These are phyloP conservation scores for Strobilomyces confusus DNA, from an alignment of 768 basidiomycete species.

Conservation along the genomic window DNA sequence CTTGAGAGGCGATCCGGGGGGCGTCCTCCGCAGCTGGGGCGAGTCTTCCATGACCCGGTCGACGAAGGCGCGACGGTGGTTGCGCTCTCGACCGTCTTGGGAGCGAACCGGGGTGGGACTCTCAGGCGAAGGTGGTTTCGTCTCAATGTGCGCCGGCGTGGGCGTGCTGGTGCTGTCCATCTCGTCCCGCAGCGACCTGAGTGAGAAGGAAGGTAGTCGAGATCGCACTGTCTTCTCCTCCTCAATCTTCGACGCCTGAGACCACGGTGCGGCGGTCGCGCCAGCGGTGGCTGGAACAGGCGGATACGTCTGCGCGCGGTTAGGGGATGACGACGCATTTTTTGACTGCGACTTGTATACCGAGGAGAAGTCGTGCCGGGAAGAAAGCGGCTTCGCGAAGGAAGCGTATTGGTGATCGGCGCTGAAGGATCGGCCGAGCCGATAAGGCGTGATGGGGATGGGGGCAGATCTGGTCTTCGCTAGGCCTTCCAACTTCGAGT, in stretches of 20 bases:
- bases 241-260: conserved; percentile 4
- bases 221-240: not conserved
- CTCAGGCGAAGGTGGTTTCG: not conserved
- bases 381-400: conserved; percentile 39
- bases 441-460: conserved; percentile 9
- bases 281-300: conserved; percentile 36
- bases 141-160: conserved; percentile 9
- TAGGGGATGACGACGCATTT: conserved; percentile 1
- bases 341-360: conserved; percentile 42
- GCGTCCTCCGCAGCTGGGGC: conserved; percentile 41
- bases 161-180: conserved; percentile 9
- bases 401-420: conserved; percentile 20
- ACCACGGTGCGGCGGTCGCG: conserved; percentile 40
- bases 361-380: conserved; percentile 55
- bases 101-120: conserved; percentile 10
- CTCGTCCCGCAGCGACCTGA: conserved; percentile 20
- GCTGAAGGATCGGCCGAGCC: conserved; percentile 27
- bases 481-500: conserved; percentile 65
- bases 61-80: conserved; percentile 59
- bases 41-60: conserved; percentile 36
- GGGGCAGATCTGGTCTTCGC: conserved; percentile 33
- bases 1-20: conserved; percentile 43
- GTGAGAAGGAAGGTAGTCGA: conserved; percentile 13
- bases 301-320: conserved; percentile 48
- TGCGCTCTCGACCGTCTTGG: conserved; percentile 30